Evolutionary conservation across 2,329 filamentous ascomycete genomes (phyloP), one percentile per base, ranked within the genome.

Genomic region (Colletotrichum orchidophilum): DNA sequence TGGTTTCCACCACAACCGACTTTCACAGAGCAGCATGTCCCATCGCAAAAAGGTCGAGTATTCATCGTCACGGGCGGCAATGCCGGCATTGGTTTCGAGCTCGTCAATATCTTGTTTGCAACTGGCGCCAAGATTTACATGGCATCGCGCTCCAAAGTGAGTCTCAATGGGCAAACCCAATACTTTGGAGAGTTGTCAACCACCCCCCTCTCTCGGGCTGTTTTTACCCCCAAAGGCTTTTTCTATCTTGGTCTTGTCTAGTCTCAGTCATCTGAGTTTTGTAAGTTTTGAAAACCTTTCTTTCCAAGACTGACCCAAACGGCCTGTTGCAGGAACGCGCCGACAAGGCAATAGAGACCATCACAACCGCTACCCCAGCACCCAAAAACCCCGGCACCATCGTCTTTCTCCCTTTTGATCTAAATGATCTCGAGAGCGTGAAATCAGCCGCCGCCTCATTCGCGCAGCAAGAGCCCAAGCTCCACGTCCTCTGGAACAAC

Each of bases 61-160:
- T 82, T 82, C 53, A 84, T 91, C 49, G 82, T 90, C 9, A 90
- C 87, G 0, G 79, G 80, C 0, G 80, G 78, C 1, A 81, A 79
- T 46, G 70, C 76, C 1, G 80, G 80, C 27, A 80, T 88, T 5
- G 88, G 87, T 2, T 80, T 83, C 35, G 86, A 89, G 74, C 80
- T 90, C 4, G 79, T 80, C 66, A 84, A 83, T 63, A 83, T 90
- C 1, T 81, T 91, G 5, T 90, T 89, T 75, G 75, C 77, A 1
- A 83, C 82, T 3, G 85, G 87, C 24, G 88, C 81, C 24, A 89
- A 82, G 0, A 82, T 90, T 11, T 90, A 90, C 75, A 78, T 90
- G 62, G 86, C 87, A 9, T 84, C 83, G 2, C 83, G 87, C 57
- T 80, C 77, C 2, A 74, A 76, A 73, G 77, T 76, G 18, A 33